Evolutionary conservation across 495 filamentous ascomycete genomes (phyloP).

Genomic region (Thermothielavioides terrestris): DNA sequence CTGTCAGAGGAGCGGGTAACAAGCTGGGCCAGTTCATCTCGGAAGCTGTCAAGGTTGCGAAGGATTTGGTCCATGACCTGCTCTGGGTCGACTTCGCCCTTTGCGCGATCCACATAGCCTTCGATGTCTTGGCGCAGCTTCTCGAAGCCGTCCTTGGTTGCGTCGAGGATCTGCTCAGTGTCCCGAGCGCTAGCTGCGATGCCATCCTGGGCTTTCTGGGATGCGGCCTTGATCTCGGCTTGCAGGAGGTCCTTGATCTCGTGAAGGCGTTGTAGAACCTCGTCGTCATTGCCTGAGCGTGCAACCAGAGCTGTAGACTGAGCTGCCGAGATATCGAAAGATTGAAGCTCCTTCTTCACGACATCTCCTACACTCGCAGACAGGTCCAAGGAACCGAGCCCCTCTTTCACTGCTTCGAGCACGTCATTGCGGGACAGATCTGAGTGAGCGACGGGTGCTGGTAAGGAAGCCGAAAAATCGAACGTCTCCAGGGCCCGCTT

Average conservation of each 20-base stretch:
- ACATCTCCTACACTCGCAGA: constrained; percentile 8
- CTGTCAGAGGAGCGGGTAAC: constrained; percentile 34
- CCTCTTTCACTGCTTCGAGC: constrained; percentile 20
- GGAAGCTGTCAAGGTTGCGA: constrained; percentile 61
- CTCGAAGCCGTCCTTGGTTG: constrained; percentile 77
- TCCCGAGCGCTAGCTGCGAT: constrained; percentile 64
- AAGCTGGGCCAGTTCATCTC: constrained; percentile 56
- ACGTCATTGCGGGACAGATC: constrained; percentile 13
- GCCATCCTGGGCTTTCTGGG: constrained; percentile 63
- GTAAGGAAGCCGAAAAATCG: constrained; percentile 11
- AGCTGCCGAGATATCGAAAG: constrained; percentile 14
- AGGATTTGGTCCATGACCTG: constrained; percentile 71
- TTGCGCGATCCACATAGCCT: constrained; percentile 60
- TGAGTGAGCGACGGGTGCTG: constrained; percentile 1
- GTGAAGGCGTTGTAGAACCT: constrained; percentile 64
- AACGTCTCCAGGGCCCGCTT: constrained; percentile 13
- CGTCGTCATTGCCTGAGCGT: constrained; percentile 33
- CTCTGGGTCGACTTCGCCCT: constrained; percentile 59
- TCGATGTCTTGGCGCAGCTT: constrained; percentile 73
- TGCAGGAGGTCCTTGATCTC: constrained; percentile 68
- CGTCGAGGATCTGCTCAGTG: constrained; percentile 74
- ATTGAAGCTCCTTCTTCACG: constrained; percentile 17
- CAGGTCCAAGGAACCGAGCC: constrained; percentile 12
- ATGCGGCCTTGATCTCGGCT: constrained; percentile 48
- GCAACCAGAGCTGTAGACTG: constrained; percentile 28